Evolutionary conservation across 495 filamentous ascomycete genomes (phyloP).

Genomic region (Recurvomyces mirabilis): DNA sequence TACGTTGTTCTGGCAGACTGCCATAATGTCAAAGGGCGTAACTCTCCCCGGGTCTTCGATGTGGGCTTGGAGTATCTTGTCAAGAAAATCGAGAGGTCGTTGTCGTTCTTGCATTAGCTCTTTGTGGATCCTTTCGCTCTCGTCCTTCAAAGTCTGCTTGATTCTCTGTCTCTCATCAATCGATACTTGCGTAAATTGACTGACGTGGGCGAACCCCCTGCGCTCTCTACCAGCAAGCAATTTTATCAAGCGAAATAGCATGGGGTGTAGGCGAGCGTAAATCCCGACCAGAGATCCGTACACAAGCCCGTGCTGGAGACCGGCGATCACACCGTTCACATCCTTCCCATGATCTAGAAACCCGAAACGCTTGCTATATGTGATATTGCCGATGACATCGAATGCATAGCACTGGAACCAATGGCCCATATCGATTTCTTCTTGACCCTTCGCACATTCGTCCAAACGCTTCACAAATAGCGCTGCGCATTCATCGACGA

Average conservation of each 20-base stretch:
- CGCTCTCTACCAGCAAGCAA: neutral
- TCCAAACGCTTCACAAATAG: slow-evolving; percentile 37
- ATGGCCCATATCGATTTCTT: slow-evolving; percentile 37
- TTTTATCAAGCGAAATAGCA: neutral
- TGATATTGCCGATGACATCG: slow-evolving; percentile 20
- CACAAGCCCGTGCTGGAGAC: slow-evolving; percentile 4
- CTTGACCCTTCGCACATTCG: slow-evolving; percentile 31
- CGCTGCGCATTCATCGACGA: slow-evolving; percentile 42
- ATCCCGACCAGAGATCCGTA: slow-evolving; percentile 16
- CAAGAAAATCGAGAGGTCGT: slow-evolving; percentile 2
- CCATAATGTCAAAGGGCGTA: slow-evolving; percentile 13
- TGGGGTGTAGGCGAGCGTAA: slow-evolving; percentile 10
- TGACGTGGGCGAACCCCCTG: slow-evolving; percentile 2
- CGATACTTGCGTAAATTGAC: neutral
- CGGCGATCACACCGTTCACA: slow-evolving; percentile 6
- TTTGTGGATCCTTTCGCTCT: neutral
- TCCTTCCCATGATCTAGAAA: slow-evolving; percentile 22
- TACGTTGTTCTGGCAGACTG: slow-evolving; percentile 8
- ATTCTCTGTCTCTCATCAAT: neutral
- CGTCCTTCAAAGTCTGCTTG: neutral
- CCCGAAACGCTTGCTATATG: slow-evolving; percentile 20
- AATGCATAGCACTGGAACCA: slow-evolving; percentile 23
- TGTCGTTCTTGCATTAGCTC: no score
- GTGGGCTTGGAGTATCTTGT: slow-evolving; percentile 4
- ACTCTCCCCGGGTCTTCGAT: neutral